Base-by-base conservation (phyloP, 2,329 filamentous ascomycete genomes). In the Macrophomina pseudophaseolina region DNA sequence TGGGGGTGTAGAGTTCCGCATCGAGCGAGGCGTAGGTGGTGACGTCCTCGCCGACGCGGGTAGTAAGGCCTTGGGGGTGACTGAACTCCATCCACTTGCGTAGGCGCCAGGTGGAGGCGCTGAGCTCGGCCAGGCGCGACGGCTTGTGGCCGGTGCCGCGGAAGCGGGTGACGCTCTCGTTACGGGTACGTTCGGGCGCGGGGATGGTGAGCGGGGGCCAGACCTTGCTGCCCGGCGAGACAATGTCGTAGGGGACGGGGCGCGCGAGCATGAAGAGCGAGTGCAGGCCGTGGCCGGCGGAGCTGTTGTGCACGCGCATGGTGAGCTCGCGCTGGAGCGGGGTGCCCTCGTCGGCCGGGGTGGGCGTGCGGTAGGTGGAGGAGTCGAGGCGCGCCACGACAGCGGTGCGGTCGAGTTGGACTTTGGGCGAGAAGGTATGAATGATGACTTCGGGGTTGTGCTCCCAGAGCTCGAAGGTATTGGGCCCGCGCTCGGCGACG, bases 201-300 rank as follows among this genome's bases (percentile, higher is more conserved):
- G 92, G 93, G 12, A 97, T 86, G 0, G 82, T 85, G 0, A 85
- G 82, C 0, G 93, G 90, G 7, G 93, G 93, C 93, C 93, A 97
- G 9, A 93, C 78, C 68, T 66, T 73, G 70, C 68, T 78, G 66
- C 65, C 78, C 66, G 56, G 80, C 70, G 54, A 76, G 67, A 70
- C 81, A 71, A 70, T 80, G 65, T 66, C 77, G 69, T 56, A 83
- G 68, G 72, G 87, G 74, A 81, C 78, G 28, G 80, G 74, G 4
- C 85, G 84, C 14, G 90, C 87, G 4, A 93, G 85, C 67, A 91
- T 82, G 67, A 96, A 88, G 33, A 89, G 88, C 71, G 86, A 90
- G 73, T 87, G 88, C 23, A 92, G 81, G 0, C 75, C 74, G 2
- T 78, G 75, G 1, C 71, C 69, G 9, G 71, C 62, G 23, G 69